phyloP scores from a whole-genome alignment of 176 grass and related monocot species.

The Melocanna baccifera region DNA sequence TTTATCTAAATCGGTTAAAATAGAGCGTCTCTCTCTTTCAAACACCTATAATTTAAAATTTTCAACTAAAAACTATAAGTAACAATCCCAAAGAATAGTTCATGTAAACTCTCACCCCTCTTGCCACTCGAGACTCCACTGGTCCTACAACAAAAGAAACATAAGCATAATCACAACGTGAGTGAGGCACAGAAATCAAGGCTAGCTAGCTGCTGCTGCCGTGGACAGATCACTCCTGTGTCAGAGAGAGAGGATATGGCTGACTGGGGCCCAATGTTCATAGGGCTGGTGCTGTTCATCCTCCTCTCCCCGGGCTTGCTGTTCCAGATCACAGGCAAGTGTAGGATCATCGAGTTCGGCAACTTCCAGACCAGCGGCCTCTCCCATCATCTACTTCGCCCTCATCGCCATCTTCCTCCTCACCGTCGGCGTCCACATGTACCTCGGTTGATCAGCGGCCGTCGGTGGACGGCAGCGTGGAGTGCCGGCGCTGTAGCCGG shows the following conservation, averaged over 20 bases:
- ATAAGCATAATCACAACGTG: neutral
- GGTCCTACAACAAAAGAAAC: neutral
- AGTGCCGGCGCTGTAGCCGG: neutral
- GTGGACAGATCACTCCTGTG: neutral
- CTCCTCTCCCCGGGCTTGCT: constrained; percentile 79
- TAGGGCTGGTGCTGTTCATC: constrained; percentile 81
- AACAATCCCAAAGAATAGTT: too few relatives aligned
- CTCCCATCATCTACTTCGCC: constrained; percentile 82
- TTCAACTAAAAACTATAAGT: too few relatives aligned
- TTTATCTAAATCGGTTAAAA: too few relatives aligned
- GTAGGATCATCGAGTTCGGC: constrained; percentile 66
- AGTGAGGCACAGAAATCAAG: neutral
- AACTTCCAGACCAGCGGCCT: constrained; percentile 88
- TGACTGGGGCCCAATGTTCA: constrained; percentile 83
- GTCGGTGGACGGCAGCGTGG: neutral
- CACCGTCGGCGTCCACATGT: constrained; percentile 69
- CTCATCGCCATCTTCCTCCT: constrained; percentile 79
- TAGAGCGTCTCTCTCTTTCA: too few relatives aligned
- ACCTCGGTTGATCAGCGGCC: constrained; percentile 38
- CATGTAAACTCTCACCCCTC: neutral
- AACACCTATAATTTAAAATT: too few relatives aligned
- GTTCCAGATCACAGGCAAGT: constrained; percentile 72
- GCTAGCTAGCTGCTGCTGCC: neutral
- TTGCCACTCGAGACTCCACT: neutral
- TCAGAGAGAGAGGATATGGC: constrained; percentile 30